Base-by-base conservation (phyloP, 1,139 yeast species). In the Yamadazyma taylorii region DNA sequence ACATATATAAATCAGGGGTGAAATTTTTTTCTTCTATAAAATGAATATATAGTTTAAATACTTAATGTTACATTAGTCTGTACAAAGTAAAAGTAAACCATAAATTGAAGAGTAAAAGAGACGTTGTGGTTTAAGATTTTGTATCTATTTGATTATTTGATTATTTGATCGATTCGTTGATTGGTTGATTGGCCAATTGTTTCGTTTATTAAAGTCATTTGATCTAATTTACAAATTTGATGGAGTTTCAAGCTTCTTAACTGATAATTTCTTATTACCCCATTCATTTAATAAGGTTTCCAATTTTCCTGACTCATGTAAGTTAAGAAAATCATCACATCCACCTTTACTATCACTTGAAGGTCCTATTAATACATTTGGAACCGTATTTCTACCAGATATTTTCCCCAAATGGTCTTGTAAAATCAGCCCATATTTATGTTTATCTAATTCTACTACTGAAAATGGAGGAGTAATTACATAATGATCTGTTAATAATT, bases 381-480 rank as follows among this genome's bases (percentile, higher is more conserved):
- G 94, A 4, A 85, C 94, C 0, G 92, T 84, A 15, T 55, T 59
- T 53, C 92, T 71, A 3, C 84, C 85, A 3, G 85, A 71, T 34
- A 71, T 60, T 34, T 69, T 66, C 10, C 69, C 78, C 38, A 85
- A 67, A 56, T 78, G 79, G 12, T 63, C 71, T 56, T 84, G 92
- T 43, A 85, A 65, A 40, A 71, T 78, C 11, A 60, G 56, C 1
- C 92, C 92, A 52, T 81, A 75, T 33, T 75, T 72, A 57, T 89
- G 95, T 53, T 69, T 72, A 61, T 92, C 97, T 38, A 92, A 72
- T 56, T 92, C 97, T 19, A 90, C 88, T 33, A 86, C 73, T 10
- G 70, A 57, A 4, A 88, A 90, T 29, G 69, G 66, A 2, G 97
- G 98, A 1, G 75, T 70, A 42, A 92, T 78, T 39, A 75, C 73